phyloP scores from a whole-genome alignment of 2,329 filamentous ascomycete genomes.

The Neonectria magnoliae region DNA sequence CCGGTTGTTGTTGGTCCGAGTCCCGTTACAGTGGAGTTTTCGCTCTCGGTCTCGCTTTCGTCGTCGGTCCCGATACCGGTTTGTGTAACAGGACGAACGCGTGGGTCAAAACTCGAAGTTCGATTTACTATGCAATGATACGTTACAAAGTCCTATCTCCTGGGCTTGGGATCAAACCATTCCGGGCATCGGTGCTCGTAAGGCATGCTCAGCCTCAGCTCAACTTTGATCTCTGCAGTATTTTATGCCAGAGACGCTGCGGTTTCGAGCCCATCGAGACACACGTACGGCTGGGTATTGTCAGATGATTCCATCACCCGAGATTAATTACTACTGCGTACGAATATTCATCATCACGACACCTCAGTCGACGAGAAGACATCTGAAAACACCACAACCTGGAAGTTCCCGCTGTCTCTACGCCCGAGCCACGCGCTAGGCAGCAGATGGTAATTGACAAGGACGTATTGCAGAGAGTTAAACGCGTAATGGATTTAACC shows the following conservation, averaged over 20 bases:
- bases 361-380: no score
- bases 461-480: neutral
- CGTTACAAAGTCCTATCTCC: neutral
- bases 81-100: no score
- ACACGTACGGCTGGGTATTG: neutral
- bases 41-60: constrained; percentile 16
- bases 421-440: neutral
- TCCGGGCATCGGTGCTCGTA: neutral
- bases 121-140: neutral
- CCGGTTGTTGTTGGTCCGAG: neutral
- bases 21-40: neutral
- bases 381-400: no score
- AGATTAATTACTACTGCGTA: neutral
- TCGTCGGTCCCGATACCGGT: constrained; percentile 16
- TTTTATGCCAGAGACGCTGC: neutral
- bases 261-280: neutral
- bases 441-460: neutral
- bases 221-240: neutral
- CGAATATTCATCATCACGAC: no score
- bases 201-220: neutral
- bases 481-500: neutral
- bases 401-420: no score
- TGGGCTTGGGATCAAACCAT: neutral
- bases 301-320: neutral
- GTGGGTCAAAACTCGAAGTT: neutral